phyloP scores from a whole-genome alignment of 257 asterid genomes.

The Nicotiana tabacum region DNA sequence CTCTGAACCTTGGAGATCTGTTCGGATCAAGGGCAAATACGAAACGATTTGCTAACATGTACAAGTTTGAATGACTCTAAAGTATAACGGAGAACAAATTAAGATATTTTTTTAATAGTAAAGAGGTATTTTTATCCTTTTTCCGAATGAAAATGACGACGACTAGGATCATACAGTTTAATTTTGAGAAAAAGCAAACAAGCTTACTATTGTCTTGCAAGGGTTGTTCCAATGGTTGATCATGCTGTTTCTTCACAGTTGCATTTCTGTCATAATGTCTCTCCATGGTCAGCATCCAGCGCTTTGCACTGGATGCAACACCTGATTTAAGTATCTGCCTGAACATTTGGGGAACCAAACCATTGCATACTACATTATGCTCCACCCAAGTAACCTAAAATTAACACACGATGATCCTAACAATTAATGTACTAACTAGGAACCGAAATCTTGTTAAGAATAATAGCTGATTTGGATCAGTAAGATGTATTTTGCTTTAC shows the following conservation, averaged over 20 bases:
- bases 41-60: background rate
- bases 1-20: background rate
- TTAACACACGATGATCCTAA: background rate
- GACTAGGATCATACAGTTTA: background rate
- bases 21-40: background rate
- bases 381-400: conserved; percentile 60
- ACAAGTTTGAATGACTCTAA: background rate
- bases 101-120: background rate
- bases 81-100: background rate
- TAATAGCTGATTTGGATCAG: too few relatives aligned
- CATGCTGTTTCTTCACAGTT: conserved; percentile 17
- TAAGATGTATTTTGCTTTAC: conserved; percentile 15
- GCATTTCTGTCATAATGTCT: conserved; percentile 30
- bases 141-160: background rate
- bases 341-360: conserved; percentile 18
- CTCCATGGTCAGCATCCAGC: conserved; percentile 52
- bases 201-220: conserved; percentile 19
- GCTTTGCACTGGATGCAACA: conserved; percentile 34
- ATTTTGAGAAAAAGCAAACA: background rate
- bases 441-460: background rate
- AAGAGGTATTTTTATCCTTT: background rate
- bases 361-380: conserved; percentile 28
- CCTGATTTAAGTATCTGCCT: conserved; percentile 23
- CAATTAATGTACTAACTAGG: background rate
- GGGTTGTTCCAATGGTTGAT: background rate